Percentiles rank a stretch among this genome's conserved stretches.
Evolutionary conservation across 805 yeast genomes (phyloP).

Genomic region (Isabelozyma pseudorhagii): DNA sequence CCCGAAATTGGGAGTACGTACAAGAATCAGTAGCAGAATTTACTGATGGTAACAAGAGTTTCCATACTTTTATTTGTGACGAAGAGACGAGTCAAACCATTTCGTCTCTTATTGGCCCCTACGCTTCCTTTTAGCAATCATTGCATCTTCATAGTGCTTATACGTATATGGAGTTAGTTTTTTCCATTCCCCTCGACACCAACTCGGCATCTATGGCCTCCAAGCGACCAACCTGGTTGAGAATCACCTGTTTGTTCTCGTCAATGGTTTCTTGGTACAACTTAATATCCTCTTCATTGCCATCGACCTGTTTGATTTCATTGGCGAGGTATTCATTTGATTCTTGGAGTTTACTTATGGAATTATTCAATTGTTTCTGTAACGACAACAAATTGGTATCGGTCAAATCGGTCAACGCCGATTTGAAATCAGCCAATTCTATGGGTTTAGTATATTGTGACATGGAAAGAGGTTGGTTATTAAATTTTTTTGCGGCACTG

Average conservation of each 20-base stretch:
- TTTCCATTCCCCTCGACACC: constrained; percentile 31
- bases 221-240: constrained; percentile 47
- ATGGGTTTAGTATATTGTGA: background rate
- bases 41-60: too few relatives aligned
- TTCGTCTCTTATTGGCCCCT: too few relatives aligned
- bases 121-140: too few relatives aligned
- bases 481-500: too few relatives aligned
- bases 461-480: background rate
- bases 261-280: constrained; percentile 52
- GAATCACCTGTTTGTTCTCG: constrained; percentile 56
- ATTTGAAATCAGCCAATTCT: constrained; percentile 40
- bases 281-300: constrained; percentile 42
- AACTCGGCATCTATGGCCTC: constrained; percentile 47
- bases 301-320: constrained; percentile 31
- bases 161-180: constrained; percentile 1
- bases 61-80: too few relatives aligned
- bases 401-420: constrained; percentile 52
- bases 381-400: constrained; percentile 27
- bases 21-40: too few relatives aligned
- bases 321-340: constrained; percentile 48
- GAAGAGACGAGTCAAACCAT: too few relatives aligned
- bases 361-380: constrained; percentile 24
- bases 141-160: background rate
- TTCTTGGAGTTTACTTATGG: constrained; percentile 45
- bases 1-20: too few relatives aligned